Evolutionary conservation across 2,329 filamentous ascomycete species (phyloP).

Genomic region (Paracoccidioides brasiliensis): DNA sequence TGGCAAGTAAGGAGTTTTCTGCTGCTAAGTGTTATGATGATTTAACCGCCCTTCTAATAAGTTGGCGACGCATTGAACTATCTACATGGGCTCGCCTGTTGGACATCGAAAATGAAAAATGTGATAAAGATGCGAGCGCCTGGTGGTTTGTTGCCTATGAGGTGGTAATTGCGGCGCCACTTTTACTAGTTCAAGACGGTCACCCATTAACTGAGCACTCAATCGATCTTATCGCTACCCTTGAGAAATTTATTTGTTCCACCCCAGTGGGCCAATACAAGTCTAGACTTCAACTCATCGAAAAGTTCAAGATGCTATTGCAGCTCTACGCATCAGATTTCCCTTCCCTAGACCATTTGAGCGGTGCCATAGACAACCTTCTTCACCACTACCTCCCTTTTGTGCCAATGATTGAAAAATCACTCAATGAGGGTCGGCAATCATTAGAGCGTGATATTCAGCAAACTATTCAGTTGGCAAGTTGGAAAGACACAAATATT

Average conservation of each 20-base stretch:
- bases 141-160: slow-evolving; percentile 99
- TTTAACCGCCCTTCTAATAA: slow-evolving; percentile 67
- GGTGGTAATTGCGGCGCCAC: slow-evolving; percentile 63
- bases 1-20: slow-evolving; percentile 69
- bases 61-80: slow-evolving; percentile 82
- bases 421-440: slow-evolving; percentile 53
- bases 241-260: slow-evolving; percentile 65
- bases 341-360: slow-evolving; percentile 44
- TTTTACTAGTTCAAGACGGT: slow-evolving; percentile 48
- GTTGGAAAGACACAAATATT: slow-evolving; percentile 98
- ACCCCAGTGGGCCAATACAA: slow-evolving; percentile 72
- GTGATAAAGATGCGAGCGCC: slow-evolving; percentile 61
- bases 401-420: slow-evolving; percentile 50
- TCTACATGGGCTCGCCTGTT: slow-evolving; percentile 85
- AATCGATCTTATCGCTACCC: slow-evolving; percentile 55
- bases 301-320: slow-evolving; percentile 50
- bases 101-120: slow-evolving; percentile 67
- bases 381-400: slow-evolving; percentile 63
- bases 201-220: slow-evolving; percentile 51
- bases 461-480: slow-evolving; percentile 82
- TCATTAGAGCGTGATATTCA: slow-evolving; percentile 84
- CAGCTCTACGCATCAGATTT: slow-evolving; percentile 47
- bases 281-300: slow-evolving; percentile 57
- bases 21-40: slow-evolving; percentile 59
- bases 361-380: slow-evolving; percentile 60